A percentile compares a stretch with the other conserved stretches of the same genome.
Evolutionary conservation across 306 rosid genomes (phyloP).

Genomic region (Malus orientalis): DNA sequence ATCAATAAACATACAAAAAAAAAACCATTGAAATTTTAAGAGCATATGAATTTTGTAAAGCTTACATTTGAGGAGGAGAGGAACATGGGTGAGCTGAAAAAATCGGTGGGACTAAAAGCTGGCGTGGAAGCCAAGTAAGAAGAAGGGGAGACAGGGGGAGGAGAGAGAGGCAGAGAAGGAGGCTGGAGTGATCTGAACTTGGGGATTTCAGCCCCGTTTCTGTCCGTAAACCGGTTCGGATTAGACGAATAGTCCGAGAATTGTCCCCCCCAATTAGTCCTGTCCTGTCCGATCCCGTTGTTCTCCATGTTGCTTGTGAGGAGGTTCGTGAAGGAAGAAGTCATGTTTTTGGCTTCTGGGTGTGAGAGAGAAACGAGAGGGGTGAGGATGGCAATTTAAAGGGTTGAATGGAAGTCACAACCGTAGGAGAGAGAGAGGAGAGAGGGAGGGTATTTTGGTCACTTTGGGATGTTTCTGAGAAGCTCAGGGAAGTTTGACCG

Average conservation of each 20-base stretch:
- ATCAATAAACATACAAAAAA: background rate
- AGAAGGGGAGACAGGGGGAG: constrained; percentile 49
- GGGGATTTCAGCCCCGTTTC: constrained; percentile 31
- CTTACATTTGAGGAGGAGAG: constrained; percentile 55
- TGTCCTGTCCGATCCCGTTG: constrained; percentile 5
- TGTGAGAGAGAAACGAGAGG: background rate
- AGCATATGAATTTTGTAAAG: background rate
- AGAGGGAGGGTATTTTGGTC: background rate
- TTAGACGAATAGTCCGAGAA: constrained; percentile 32
- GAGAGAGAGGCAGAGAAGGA: constrained; percentile 50
- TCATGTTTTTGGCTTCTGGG: constrained; percentile 9
- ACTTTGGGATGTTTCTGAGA: constrained; percentile 31
- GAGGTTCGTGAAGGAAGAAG: constrained; percentile 40
- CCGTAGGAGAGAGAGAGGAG: background rate
- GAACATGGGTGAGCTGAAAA: constrained; percentile 54
- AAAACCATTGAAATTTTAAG: background rate
- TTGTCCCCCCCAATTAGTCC: constrained; percentile 24
- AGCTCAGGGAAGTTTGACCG: constrained; percentile 67
- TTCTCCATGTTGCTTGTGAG: constrained; percentile 33
- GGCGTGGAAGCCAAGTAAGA: constrained; percentile 36
- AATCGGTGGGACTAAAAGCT: constrained; percentile 53
- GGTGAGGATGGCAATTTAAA: background rate
- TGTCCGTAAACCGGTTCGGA: constrained; percentile 17
- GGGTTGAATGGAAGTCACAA: background rate
- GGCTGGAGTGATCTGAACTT: constrained; percentile 65